phyloP scores from a whole-genome alignment of 805 yeast genomes.

The Cyberlindnera maritima region DNA sequence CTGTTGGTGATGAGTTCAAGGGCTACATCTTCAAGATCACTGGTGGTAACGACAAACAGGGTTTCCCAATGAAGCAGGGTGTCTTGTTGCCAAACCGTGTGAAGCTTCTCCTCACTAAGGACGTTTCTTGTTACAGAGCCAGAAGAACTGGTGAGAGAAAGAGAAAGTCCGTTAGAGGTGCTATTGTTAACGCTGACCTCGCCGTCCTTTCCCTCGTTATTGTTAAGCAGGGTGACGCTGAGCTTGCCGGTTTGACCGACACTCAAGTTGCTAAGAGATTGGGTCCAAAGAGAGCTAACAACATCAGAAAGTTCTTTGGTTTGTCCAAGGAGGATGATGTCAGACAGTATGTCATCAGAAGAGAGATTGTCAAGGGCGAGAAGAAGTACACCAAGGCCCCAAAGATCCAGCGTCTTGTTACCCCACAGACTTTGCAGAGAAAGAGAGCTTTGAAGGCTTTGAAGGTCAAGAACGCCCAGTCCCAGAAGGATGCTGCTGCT shows the following conservation, averaged over 20 bases:
- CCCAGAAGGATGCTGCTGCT: conserved; percentile 99
- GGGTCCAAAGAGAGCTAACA: conserved; percentile 99
- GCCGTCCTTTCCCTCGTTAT: conserved; percentile 91
- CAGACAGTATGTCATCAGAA: conserved; percentile 88
- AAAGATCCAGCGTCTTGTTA: conserved; percentile 98
- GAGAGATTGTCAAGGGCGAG: conserved; percentile 97
- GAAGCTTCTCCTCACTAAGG: conserved; percentile 88
- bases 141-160: conserved; percentile 99
- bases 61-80: conserved; percentile 99
- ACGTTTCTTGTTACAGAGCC: conserved; percentile 99
- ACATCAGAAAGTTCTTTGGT: conserved; percentile 99
- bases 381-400: conserved; percentile 99
- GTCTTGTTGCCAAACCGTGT: conserved; percentile 99
- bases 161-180: conserved; percentile 99
- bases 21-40: conserved; percentile 98
- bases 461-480: conserved; percentile 96
- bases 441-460: conserved; percentile 94
- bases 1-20: conserved; percentile 96
- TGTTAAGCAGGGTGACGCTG: conserved; percentile 96
- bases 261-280: conserved; percentile 95
- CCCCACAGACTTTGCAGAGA: conserved; percentile 99
- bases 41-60: conserved; percentile 99
- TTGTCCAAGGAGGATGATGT: conserved; percentile 73
- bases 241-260: conserved; percentile 95
- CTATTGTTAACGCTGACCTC: conserved; percentile 96